phyloP scores from a whole-genome alignment of 208 protist species.

The Leishmania arabica region DNA sequence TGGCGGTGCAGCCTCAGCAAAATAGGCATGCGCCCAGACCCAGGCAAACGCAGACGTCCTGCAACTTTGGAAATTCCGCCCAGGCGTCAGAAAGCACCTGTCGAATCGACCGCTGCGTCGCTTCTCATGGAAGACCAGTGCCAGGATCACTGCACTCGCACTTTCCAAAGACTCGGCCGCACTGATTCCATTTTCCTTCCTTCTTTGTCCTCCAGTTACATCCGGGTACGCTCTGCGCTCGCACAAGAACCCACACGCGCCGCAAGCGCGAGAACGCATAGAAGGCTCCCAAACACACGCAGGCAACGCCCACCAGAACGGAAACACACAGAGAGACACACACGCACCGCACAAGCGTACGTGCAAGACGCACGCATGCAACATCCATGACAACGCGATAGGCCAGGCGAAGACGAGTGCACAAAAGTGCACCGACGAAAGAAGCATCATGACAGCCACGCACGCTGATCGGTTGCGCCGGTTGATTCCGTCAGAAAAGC shows the following conservation, averaged over 20 bases:
- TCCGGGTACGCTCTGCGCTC: not conserved
- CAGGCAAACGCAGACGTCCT: not conserved
- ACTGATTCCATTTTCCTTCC: not conserved
- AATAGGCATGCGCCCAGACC: not conserved
- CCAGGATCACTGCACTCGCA: not conserved
- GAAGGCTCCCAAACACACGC: not conserved
- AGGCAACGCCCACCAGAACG: not conserved
- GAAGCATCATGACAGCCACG: not conserved
- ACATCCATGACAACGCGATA: no score
- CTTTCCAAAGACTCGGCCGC: not conserved
- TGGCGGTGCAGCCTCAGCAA: not conserved
- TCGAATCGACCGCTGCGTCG: not conserved
- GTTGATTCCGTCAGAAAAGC: not conserved
- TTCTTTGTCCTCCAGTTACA: not conserved
- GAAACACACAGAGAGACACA: not conserved
- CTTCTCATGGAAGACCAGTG: not conserved
- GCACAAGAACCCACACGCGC: not conserved
- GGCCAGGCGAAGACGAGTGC: not conserved
- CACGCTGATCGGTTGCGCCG: not conserved
- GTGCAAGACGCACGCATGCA: no score
- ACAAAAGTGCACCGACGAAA: not conserved
- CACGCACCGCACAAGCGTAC: not conserved
- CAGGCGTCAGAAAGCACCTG: not conserved
- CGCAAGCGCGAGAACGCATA: not conserved
- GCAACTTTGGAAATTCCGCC: not conserved